Evolutionary conservation across 2,329 filamentous ascomycete genomes (phyloP).

Genomic region (Fusarium nodosum): DNA sequence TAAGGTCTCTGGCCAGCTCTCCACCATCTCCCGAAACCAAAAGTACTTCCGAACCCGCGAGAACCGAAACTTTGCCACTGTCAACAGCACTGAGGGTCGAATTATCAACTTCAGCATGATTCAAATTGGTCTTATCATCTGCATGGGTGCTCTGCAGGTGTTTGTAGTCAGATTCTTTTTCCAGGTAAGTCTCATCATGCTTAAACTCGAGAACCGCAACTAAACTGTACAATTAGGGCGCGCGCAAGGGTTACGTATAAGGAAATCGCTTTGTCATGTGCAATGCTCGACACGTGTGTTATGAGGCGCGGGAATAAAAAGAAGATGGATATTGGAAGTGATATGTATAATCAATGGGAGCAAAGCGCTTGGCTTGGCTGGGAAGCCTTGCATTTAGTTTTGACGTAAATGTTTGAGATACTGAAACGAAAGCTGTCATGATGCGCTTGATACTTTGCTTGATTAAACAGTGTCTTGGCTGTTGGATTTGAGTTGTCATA

Average conservation of each 20-base stretch:
- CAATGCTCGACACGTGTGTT: conserved; percentile 47
- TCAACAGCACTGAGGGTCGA: conserved; percentile 92
- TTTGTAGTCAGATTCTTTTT: conserved; percentile 99
- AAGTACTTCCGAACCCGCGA: conserved; percentile 99
- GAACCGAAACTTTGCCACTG: conserved; percentile 98
- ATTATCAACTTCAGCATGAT: conserved; percentile 99
- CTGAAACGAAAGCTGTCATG: conserved; percentile 44
- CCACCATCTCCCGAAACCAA: conserved; percentile 95
- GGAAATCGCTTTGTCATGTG: conserved; percentile 46
- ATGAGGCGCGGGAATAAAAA: conserved; percentile 53
- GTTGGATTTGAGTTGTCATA: not conserved
- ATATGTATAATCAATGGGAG: conserved; percentile 51
- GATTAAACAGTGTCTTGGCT: conserved; percentile 24
- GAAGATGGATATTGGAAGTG: conserved; percentile 48
- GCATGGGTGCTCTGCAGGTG: conserved; percentile 96
- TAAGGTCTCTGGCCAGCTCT: conserved; percentile 92
- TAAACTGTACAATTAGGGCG: conserved; percentile 62
- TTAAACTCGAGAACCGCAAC: not conserved
- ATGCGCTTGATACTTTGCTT: conserved; percentile 37
- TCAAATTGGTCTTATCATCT: conserved; percentile 90
- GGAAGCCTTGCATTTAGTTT: conserved; percentile 28
- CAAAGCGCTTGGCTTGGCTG: conserved; percentile 36
- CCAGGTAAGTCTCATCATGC: conserved; percentile 70
- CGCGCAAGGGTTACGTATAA: conserved; percentile 78
- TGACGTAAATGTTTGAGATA: conserved; percentile 31